Base-by-base conservation (phyloP, 495 filamentous ascomycete genomes). In the Talaromyces thailandensis region DNA sequence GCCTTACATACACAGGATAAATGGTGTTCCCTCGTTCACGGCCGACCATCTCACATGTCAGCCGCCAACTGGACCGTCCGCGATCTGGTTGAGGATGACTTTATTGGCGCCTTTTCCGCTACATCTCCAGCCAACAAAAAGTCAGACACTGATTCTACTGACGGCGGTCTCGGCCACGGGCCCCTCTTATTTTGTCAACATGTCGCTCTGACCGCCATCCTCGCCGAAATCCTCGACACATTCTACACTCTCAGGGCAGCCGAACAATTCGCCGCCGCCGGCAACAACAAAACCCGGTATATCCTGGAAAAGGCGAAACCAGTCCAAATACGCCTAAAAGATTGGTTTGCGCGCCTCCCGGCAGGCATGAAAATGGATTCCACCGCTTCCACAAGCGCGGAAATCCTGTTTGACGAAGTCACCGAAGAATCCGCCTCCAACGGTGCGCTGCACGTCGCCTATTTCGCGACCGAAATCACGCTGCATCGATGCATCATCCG, bases 261-360 rank as follows among this genome's bases (percentile, higher is more conserved):
- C 55, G 75, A 81, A 62, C 79, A 83, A 21, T 78, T 83, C 65
- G 72, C 76, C 24, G 72, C 76, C 23, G 77, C 79, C 3, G 76
- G 76, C 4, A 75, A 74, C 56, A 78, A 82, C 57, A 76, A 78
- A 23, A 80, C 81, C 3, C 73, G 82, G 1, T 71, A 82, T 66
- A 81, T 85, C 18, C 73, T 87, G 5, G 83, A 84, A 60, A 79
- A 78, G 60, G 84, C 84, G 48, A 87, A 86, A 64, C 82, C 84
- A 0, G 79, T 84, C 1, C 84, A 85, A 50, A 78, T 86, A 55
- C 76, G 79, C 0, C 69, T 86, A 2, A 85, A 83, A 61, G 78
- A 84, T 18, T 87, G 83, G 83, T 84, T 83, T 62, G 75, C 78
- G 0, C 75, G 55, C 9, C 28, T 57, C 16, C 55, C 55, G 5